These are phyloP conservation scores for Prototheca cutis DNA, from an alignment of 163 green algal species.

Conservation along the genomic window DNA sequence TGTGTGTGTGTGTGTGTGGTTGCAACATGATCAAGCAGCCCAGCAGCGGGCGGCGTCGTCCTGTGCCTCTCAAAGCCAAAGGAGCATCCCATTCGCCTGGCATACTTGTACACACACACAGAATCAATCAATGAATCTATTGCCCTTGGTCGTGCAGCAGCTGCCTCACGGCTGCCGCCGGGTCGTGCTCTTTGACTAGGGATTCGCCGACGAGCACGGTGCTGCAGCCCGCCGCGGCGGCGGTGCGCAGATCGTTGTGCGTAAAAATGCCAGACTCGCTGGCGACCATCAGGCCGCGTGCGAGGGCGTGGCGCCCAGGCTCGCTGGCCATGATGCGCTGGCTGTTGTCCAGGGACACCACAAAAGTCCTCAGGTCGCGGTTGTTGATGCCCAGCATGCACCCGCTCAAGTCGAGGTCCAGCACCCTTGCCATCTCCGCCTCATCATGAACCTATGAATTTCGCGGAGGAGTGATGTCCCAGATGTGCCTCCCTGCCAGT, in stretches of 20 bases:
- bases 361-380: slow-evolving; percentile 88
- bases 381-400: slow-evolving; percentile 98
- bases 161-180: slow-evolving; percentile 57
- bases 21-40: too few species aligned
- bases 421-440: slow-evolving; percentile 83
- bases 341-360: slow-evolving; percentile 82
- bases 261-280: slow-evolving; percentile 95
- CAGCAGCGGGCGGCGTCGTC: too few species aligned
- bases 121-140: too few species aligned
- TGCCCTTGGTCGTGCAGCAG: slow-evolving; percentile 53
- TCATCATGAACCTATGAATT: slow-evolving; percentile 83
- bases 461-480: too few species aligned
- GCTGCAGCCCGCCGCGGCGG: slow-evolving; percentile 51
- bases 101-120: too few species aligned
- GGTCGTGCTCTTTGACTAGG: slow-evolving; percentile 88
- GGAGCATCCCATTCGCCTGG: too few species aligned
- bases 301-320: slow-evolving; percentile 35
- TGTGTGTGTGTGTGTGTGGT: too few species aligned
- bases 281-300: slow-evolving; percentile 75
- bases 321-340: slow-evolving; percentile 60
- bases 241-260: slow-evolving; percentile 68
- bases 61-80: too few species aligned
- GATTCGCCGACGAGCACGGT: slow-evolving; percentile 93
- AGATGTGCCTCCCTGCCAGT: too few species aligned
- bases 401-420: slow-evolving; percentile 63